These are phyloP conservation scores for Annulohypoxylon bovei DNA, from an alignment of 495 filamentous ascomycete genomes.

Conservation along the genomic window DNA sequence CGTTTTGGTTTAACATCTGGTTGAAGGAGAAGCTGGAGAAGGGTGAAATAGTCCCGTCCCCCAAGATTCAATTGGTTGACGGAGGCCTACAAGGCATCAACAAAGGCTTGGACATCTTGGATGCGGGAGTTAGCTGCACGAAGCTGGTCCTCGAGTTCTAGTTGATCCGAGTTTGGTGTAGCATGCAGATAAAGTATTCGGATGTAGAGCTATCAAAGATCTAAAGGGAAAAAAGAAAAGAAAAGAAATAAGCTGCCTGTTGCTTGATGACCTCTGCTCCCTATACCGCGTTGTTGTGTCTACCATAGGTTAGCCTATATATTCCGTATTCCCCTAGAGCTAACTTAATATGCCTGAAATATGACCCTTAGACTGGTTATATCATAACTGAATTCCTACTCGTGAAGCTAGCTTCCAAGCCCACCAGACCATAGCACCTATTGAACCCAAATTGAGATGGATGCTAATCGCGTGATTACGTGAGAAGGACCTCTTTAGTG, in stretches of 20 bases:
- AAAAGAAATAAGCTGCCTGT: too few relatives aligned
- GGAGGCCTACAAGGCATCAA: conserved; percentile 57
- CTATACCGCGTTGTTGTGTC: background rate
- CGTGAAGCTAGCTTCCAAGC: conserved; percentile 56
- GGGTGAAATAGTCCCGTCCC: conserved; percentile 56
- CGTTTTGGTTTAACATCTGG: conserved; percentile 56
- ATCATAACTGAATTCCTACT: conserved; percentile 26
- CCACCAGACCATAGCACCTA: conserved; percentile 62
- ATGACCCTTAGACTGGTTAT: background rate
- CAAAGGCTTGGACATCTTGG: conserved; percentile 55
- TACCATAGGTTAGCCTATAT: background rate
- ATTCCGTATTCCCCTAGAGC: too few relatives aligned
- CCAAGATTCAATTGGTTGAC: conserved; percentile 54
- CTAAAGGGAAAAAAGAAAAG: too few relatives aligned
- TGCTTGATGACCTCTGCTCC: too few relatives aligned
- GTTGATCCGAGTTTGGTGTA: background rate
- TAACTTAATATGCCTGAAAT: background rate
- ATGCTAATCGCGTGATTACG: conserved; percentile 65
- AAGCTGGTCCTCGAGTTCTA: conserved; percentile 29
- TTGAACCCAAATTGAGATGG: conserved; percentile 63
- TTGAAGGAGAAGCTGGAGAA: conserved; percentile 54
- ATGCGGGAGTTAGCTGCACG: conserved; percentile 57
- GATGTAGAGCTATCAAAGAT: background rate
- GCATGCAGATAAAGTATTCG: background rate
- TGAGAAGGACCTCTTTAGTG: conserved; percentile 57